phyloP scores from a whole-genome alignment of 2,329 filamentous ascomycete species.

The Verticillium albo-atrum region DNA sequence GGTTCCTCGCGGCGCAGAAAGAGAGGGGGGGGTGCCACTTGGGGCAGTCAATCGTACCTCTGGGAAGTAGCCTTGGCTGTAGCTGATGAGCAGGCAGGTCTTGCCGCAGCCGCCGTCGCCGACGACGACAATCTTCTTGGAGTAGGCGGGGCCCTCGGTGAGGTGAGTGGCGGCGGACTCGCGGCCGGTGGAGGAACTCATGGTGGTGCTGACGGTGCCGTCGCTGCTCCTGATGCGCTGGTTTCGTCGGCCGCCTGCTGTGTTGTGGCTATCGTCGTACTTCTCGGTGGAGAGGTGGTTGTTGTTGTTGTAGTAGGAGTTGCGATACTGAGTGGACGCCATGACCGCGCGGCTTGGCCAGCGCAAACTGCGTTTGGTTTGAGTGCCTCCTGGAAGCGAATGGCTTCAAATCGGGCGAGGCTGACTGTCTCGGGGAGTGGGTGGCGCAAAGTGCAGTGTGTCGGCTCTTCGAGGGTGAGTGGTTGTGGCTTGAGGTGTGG shows the following conservation, averaged over 20 bases:
- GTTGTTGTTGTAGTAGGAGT: constrained; percentile 43
- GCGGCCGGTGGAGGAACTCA: constrained; percentile 68
- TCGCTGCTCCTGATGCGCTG: constrained; percentile 71
- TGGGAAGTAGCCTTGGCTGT: constrained; percentile 97
- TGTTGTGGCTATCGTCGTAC: constrained; percentile 32
- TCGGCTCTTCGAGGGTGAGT: neutral
- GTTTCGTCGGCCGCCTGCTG: constrained; percentile 34
- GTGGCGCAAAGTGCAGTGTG: neutral
- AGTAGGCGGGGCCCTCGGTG: constrained; percentile 88
- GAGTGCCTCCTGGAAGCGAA: neutral
- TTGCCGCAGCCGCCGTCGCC: constrained; percentile 98
- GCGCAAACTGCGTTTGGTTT: constrained; percentile 1
- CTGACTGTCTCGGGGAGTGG: neutral
- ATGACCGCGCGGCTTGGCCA: constrained; percentile 26
- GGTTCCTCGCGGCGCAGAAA: neutral
- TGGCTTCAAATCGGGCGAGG: neutral
- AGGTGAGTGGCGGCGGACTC: constrained; percentile 79
- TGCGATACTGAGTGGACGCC: constrained; percentile 49
- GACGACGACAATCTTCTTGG: constrained; percentile 98
- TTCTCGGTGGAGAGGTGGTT: constrained; percentile 29
- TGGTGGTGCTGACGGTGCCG: constrained; percentile 82
- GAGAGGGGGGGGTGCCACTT: no score
- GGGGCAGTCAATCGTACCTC: constrained; percentile 59
- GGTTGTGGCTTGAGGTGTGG: neutral
- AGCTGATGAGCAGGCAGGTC: constrained; percentile 97